phyloP scores from a whole-genome alignment of 2,329 filamentous ascomycete genomes.

The Colletotrichum orchidophilum region DNA sequence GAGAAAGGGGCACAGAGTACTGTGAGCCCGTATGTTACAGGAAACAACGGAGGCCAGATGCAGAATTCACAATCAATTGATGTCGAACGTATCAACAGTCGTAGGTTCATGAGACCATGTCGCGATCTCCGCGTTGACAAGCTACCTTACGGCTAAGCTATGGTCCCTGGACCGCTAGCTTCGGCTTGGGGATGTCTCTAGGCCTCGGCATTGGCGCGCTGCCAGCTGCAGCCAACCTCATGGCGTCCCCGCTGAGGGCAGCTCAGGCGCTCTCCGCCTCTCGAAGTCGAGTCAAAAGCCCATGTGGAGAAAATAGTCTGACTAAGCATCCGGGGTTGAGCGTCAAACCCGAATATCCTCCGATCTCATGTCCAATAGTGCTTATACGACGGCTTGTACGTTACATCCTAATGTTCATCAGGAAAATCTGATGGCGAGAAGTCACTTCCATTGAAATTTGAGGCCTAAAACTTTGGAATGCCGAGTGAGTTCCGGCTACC shows the following conservation, averaged over 20 bases:
- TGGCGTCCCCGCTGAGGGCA: conserved; percentile 5
- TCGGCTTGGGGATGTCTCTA: conserved; percentile 28
- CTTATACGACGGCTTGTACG: neutral
- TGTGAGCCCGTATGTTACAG: neutral
- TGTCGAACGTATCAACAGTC: neutral
- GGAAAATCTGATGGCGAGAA: neutral
- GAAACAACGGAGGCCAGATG: neutral
- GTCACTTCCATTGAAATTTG: neutral
- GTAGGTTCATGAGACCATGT: neutral
- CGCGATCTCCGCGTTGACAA: conserved; percentile 16
- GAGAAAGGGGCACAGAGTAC: neutral
- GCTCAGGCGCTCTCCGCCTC: neutral
- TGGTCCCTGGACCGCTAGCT: conserved; percentile 23
- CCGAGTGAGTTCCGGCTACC: neutral
- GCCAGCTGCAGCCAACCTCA: conserved; percentile 25
- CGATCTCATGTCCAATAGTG: neutral
- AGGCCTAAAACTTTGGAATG: neutral
- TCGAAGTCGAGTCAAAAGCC: neutral
- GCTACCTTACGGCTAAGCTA: conserved; percentile 17
- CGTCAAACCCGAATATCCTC: conserved; percentile 9
- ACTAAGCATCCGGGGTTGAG: conserved; percentile 12
- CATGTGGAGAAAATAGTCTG: conserved; percentile 9
- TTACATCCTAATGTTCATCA: neutral
- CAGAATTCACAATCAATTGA: conserved; percentile 6
- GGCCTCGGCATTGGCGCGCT: conserved; percentile 32